Evolutionary conservation across 2,329 filamentous ascomycete genomes (phyloP).

Genomic region (Pseudocercospora cruenta): DNA sequence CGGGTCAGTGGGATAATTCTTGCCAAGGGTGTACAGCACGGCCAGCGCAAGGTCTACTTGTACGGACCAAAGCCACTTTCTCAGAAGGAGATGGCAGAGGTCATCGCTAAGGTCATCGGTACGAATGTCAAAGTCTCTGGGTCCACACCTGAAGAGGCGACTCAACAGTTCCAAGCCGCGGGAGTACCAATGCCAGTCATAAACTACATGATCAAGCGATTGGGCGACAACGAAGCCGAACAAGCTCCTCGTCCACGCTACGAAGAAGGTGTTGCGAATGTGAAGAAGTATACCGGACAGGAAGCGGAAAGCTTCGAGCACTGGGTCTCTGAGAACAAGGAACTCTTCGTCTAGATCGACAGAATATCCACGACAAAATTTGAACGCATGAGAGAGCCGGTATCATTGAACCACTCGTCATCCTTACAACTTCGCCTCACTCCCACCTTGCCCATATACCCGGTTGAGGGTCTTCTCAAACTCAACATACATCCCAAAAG

Average conservation of each 20-base stretch:
- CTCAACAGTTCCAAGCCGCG: slow-evolving; percentile 5
- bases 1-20: slow-evolving; percentile 47
- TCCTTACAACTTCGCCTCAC: background rate
- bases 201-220: slow-evolving; percentile 23
- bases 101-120: slow-evolving; percentile 39
- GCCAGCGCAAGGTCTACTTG: slow-evolving; percentile 41
- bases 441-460: slow-evolving; percentile 5
- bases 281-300: slow-evolving; percentile 40
- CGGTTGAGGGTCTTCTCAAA: slow-evolving; percentile 48
- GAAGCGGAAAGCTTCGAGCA: slow-evolving; percentile 38
- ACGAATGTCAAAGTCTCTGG: slow-evolving; percentile 38
- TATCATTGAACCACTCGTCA: too few relatives aligned
- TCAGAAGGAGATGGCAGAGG: slow-evolving; percentile 34
- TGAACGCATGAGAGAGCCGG: too few relatives aligned
- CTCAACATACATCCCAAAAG: slow-evolving; percentile 38
- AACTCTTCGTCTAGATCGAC: slow-evolving; percentile 17
- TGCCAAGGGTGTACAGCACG: slow-evolving; percentile 37
- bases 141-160: slow-evolving; percentile 30
- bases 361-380: too few relatives aligned
- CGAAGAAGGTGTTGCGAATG: slow-evolving; percentile 34
- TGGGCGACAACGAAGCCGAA: slow-evolving; percentile 13
- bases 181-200: slow-evolving; percentile 22
- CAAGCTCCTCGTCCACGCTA: slow-evolving; percentile 11
- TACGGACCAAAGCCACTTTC: slow-evolving; percentile 44
- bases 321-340: slow-evolving; percentile 40